Percentiles rank a stretch among this genome's conserved stretches.
phyloP scores from a whole-genome alignment of 805 yeast species.

The Yarrowia yakushimensis region DNA sequence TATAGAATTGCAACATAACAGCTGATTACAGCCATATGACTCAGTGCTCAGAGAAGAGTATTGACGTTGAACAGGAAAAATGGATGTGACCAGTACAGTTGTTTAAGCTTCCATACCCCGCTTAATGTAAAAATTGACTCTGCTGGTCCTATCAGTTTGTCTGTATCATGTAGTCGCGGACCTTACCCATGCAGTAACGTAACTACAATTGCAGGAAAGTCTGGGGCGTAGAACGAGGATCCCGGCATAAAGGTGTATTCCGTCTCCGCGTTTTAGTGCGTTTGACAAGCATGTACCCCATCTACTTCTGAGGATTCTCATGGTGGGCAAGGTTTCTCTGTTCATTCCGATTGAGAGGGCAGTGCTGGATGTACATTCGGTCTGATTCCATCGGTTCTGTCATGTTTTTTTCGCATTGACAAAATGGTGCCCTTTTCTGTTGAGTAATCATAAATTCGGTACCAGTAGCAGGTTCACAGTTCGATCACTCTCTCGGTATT shows the following conservation, averaged over 20 bases:
- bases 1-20: background rate
- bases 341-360: background rate
- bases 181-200: background rate
- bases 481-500: too few relatives aligned
- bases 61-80: too few relatives aligned
- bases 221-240: background rate
- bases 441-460: conserved; percentile 5
- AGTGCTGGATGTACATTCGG: too few relatives aligned
- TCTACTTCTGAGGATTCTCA: background rate
- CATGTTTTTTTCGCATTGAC: too few relatives aligned
- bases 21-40: too few relatives aligned
- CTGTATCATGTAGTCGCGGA: background rate
- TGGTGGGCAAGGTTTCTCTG: background rate
- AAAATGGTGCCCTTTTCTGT: background rate
- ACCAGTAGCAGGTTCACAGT: background rate
- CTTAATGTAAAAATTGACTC: conserved; percentile 1
- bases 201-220: background rate
- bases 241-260: background rate
- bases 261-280: background rate
- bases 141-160: background rate
- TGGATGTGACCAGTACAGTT: too few relatives aligned
- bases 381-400: too few relatives aligned
- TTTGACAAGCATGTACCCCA: conserved; percentile 4
- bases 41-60: too few relatives aligned
- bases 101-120: conserved; percentile 1